phyloP scores from a whole-genome alignment of 192 early-diverging fungal genomes.

The Coemansia sp. region DNA sequence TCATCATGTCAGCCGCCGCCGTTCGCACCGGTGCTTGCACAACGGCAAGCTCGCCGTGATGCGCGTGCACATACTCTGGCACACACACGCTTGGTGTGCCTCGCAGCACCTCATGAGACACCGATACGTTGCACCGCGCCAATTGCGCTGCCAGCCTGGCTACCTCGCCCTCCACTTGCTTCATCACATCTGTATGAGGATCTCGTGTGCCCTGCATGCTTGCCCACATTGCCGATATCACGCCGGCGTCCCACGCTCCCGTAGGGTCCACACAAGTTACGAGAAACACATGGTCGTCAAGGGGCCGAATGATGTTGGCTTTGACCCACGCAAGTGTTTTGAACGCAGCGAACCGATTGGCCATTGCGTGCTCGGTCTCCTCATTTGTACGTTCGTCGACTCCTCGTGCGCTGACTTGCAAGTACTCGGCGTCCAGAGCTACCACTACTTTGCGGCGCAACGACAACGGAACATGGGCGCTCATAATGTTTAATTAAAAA shows the following conservation, averaged over 20 bases:
- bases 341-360: conserved; percentile 24
- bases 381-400: background rate
- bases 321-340: conserved; percentile 51
- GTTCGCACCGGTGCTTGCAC: conserved; percentile 26
- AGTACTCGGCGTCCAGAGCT: conserved; percentile 32
- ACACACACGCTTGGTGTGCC: conserved; percentile 16
- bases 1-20: conserved; percentile 4
- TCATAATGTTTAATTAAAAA: conserved; percentile 4
- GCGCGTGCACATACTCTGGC: conserved; percentile 23
- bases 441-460: conserved; percentile 51
- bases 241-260: background rate
- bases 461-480: conserved; percentile 34
- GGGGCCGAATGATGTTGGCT: conserved; percentile 33
- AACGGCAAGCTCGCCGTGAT: conserved; percentile 31
- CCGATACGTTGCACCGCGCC: conserved; percentile 13
- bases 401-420: background rate
- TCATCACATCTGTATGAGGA: conserved; percentile 3
- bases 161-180: conserved; percentile 18
- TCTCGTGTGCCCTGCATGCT: conserved; percentile 29
- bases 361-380: conserved; percentile 1
- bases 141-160: conserved; percentile 13
- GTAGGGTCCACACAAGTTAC: conserved; percentile 23
- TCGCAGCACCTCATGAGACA: conserved; percentile 22
- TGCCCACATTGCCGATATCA: conserved; percentile 22
- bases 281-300: conserved; percentile 48